A percentile compares a stretch with the other conserved stretches of the same genome.
Conservation (phyloP, 2,329 filamentous ascomycete genomes). For the Aspergillus sp. region DNA sequence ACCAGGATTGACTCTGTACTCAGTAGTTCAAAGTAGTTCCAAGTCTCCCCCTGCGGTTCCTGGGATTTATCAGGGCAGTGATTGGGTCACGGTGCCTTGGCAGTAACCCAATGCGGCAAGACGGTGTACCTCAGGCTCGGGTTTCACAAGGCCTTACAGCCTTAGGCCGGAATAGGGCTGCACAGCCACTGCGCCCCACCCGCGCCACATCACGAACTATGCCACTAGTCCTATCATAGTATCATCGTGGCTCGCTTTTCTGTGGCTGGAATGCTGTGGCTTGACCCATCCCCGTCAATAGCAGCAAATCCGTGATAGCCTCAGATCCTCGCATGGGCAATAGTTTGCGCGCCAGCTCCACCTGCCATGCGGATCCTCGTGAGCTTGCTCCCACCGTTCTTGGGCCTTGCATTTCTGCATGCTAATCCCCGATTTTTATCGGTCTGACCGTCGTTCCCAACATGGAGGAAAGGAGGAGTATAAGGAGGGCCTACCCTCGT, state of each 20-base stretch:
- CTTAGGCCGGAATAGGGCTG: conserved; percentile 5
- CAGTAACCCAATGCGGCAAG: conserved; percentile 6
- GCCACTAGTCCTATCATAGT: conserved; percentile 12
- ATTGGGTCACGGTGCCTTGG: not conserved
- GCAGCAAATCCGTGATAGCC: conserved; percentile 14
- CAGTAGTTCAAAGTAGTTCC: no score
- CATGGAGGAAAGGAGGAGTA: conserved; percentile 2
- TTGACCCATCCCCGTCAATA: conserved; percentile 20
- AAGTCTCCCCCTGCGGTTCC: not conserved
- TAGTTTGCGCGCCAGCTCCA: conserved; percentile 13
- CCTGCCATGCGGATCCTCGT: conserved; percentile 17
- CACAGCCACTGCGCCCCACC: conserved; percentile 21
- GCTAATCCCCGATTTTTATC: conserved; percentile 1
- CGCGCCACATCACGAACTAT: conserved; percentile 7
- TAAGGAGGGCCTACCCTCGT: conserved; percentile 4
- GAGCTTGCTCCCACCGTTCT: conserved; percentile 18
- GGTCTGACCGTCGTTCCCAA: not conserved
- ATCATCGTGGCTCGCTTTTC: conserved; percentile 8
- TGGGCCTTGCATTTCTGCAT: conserved; percentile 12
- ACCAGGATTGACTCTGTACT: no score
- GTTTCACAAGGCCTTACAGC: not conserved
- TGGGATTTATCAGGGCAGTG: not conserved
- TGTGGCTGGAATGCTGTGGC: conserved; percentile 26
- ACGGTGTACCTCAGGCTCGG: not conserved
- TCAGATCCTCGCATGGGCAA: conserved; percentile 17